Base-by-base conservation (phyloP, 2,329 filamentous ascomycete species). In the Aspergillus sp. region DNA sequence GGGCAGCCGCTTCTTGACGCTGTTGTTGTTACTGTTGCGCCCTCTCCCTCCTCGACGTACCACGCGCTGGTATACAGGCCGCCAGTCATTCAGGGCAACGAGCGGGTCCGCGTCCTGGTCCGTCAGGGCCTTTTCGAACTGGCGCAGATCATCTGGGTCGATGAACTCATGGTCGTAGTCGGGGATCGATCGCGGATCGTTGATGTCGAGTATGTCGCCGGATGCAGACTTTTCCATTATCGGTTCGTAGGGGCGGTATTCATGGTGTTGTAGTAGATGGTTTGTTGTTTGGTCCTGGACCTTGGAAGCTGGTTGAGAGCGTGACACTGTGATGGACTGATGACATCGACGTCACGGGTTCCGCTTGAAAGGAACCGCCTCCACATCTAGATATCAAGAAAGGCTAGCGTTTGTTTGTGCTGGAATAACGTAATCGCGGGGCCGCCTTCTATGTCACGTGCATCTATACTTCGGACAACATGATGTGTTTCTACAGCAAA, bases 11-110 rank as follows among this genome's bases (percentile, higher is more conserved):
- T 76, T 80, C 38, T 83, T 83, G 31, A 85, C 73, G 43, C 67
- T 66, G 68, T 73, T 76, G 65, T 9, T 3, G 46, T 31, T 15
- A 3, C 13, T n/a, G 4, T 51, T 58, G 8, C 46, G 45, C 15
- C 19, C 17, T 15, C 23, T 28, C n/a, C 48, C 47, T 23, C 71
- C 77, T 74, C 75, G 80, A 61, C 83, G 82, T 25, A 52, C 54
- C 23, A 93, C 84, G 60, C 85, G 88, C 73, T 94, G 87, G 68
- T 91, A 89, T 13, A 98, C 87, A 0, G 95, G 95, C 17, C 91
- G 89, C 95, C 95, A 99, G 81, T 99, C 95, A 76, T 96, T 96
- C 73, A 96, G 87, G 46, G 95, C 94, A 3, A 92, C 91, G 70
- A 98, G 88, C 41, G 90, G 88, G 46, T 89, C 84, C 1, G 87